Base-by-base conservation (phyloP, 148 eudicot species). In the Rhododendron kiyosumense region DNA sequence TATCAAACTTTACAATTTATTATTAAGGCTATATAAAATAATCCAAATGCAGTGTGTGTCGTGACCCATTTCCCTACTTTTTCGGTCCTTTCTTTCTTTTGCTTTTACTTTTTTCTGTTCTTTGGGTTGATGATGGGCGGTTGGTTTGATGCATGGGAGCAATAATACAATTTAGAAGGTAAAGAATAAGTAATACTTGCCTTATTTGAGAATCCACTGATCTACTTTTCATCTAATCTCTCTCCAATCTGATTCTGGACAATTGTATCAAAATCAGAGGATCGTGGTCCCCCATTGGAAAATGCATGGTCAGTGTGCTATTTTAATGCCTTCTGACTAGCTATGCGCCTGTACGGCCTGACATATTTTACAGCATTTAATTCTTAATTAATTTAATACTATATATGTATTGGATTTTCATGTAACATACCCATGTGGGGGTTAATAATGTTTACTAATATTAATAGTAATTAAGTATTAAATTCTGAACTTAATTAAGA, bases 31-130 rank as follows among this genome's bases (percentile, higher is more conserved):
- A 26, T 22, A 41, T 41, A 8, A 75, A 71, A 41, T 77, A 9
- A 22, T 22, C 80, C 80, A 41, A 77, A 43, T 77, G 80, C 80
- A 77, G 49, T 77, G 28, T 77, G 80, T 77, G 80, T 77, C 46
- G 80, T 41, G 80, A 41, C 80, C 80, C 80, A 77, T 77, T 77
- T 20, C 80, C 80, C 11, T 43, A 32, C 28, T 20, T 77, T 77
- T 41, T 2, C 34, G 34, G 34, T 32, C 28, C 51, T 77, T 77
- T 38, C 51, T 77, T 77, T 38, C 48, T 41, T 77, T 77, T 77
- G 22, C 18, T 34, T 77, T 22, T 41, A 7, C 26, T 43, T 77
- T 77, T 20, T 41, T 18, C 13, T 17, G 5, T 77, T 41, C 12
- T 43, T 43, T 24, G 43, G 51, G 24, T 77, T 77, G 51, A 41